Evolutionary conservation across 1,284 basidiomycete genomes (phyloP), one percentile per base, ranked within the genome.

Genomic region (Naganishia sp.): DNA sequence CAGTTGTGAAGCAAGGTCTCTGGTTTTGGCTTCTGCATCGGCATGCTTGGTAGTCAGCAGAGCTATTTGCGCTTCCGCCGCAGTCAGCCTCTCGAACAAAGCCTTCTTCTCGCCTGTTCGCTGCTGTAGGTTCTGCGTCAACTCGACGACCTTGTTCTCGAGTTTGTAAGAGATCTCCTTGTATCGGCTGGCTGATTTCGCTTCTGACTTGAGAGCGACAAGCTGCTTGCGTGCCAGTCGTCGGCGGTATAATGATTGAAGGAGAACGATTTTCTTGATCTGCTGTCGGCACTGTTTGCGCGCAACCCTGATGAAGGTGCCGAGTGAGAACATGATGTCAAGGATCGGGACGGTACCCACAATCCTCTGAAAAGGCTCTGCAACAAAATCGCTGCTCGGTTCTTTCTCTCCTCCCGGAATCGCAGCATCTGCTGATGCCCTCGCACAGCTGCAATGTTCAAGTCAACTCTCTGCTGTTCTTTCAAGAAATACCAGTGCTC

Each of bases 111-210:
- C 95, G 70, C 87, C 86, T 10, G 89, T 94, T 47, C 95, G 88
- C 76, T 86, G 89, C 79, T 99, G 96, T 18, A 99, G 84, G n/a
- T 83, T 88, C 78, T 99, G 96, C 0, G 96, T 99, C 72, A 99
- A 89, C 78, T 99, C 95, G 67, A 99, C 92, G 55, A 99, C 96
- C 82, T 99, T 99, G 85, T 99, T 99, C 83, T 99, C 96, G 68
- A 99, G 85, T 73, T 87, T 88, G 79, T 98, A 99, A 0, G 96
- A 98, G 71, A 97, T 97, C 81, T 99, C 96, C 81, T 99, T 97
- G 86, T 96, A 96, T 79, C 96, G 97, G 71, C 90, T 90, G 39
- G 95, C 95, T 0, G 95, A 98, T 63, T 94, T 92, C 28, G 96
- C 96, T 79, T 99, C 96, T 31, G 88, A 85, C 74, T 87, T 89